Base-by-base conservation (phyloP, 805 yeast genomes). In the Alloascoidea africana region DNA sequence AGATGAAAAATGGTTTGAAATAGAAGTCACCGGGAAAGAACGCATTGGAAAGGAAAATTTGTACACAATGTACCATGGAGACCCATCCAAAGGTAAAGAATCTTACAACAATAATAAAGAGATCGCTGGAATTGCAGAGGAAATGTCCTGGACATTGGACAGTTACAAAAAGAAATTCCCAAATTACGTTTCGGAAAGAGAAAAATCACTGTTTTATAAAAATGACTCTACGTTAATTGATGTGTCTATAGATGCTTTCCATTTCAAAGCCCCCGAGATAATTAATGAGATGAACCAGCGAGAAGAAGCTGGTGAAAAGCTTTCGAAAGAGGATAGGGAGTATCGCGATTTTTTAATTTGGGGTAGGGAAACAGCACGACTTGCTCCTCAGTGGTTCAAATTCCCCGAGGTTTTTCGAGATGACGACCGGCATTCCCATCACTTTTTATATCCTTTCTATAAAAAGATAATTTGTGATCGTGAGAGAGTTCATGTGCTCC, bases 401-500 rank as follows among this genome's bases (percentile, higher is more conserved):
- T 50, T 47, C 41, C 58, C 59, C 16, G 39, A 38, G 33, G 36
- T 54, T 11, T 38, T 42, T 35, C 39, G 39, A 16, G 59, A 54
- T 36, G 35, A 42, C 4, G 39, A 35, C 13, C 51, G 50, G 1
- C 55, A 52, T 39, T 18, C 51, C 16, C 58, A 53, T 32, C 59
- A 55, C 43, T 54, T 54, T 41, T 50, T 44, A 33, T 54, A 50
- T 44, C 58, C 58, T 19, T 55, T 52, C 48, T 32, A 53, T 27
- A 52, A 52, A 36, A 53, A 50, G 27, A 39, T 55, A 17, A 47
- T 53, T 11, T 42, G 52, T 15, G 52, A 51, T 34, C 51, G 49
- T 38, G 54, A 55, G 37, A 45, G 58, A 37, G 44, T 44, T 23
- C 44, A 41, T 8, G 56, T 48, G 5, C 44, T 73, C 16, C 77